phyloP scores from a whole-genome alignment of 768 basidiomycete species.

The Rhizopogon rudus region DNA sequence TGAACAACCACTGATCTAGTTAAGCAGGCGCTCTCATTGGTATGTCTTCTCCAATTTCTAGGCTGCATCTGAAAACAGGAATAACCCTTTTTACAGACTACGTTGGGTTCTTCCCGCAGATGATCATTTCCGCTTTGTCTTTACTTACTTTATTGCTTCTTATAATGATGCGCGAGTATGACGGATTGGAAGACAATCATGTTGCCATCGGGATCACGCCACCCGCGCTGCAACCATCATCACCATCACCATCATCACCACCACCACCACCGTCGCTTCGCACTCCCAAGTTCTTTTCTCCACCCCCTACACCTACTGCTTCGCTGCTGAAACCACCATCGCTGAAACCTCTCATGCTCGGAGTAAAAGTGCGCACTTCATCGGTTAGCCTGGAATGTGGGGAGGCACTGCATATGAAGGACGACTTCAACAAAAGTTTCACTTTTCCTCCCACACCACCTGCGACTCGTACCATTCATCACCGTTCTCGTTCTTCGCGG shows the following conservation, averaged over 20 bases:
- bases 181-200: slow-evolving; percentile 3
- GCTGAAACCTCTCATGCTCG: slow-evolving; percentile 16
- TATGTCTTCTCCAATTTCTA: slow-evolving; percentile 14
- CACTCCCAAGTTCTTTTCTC: slow-evolving; percentile 5
- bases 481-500: slow-evolving; percentile 9
- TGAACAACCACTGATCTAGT: not conserved
- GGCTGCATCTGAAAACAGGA: not conserved
- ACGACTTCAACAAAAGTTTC: slow-evolving; percentile 35
- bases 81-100: slow-evolving; percentile 29
- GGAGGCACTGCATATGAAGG: slow-evolving; percentile 31
- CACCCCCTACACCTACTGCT: not conserved
- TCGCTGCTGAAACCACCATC: not conserved
- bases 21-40: slow-evolving; percentile 43
- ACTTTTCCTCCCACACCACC: slow-evolving; percentile 33
- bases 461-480: slow-evolving; percentile 1
- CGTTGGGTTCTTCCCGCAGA: slow-evolving; percentile 58
- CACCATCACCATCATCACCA: slow-evolving; percentile 15
- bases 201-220: not conserved
- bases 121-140: slow-evolving; percentile 41
- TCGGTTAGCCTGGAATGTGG: slow-evolving; percentile 33
- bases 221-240: slow-evolving; percentile 9
- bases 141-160: slow-evolving; percentile 38
- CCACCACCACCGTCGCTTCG: not conserved
- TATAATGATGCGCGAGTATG: slow-evolving; percentile 36
- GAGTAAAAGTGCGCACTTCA: slow-evolving; percentile 24